A percentile compares a stretch with the other conserved stretches of the same genome.
phyloP scores from a whole-genome alignment of 2,329 filamentous ascomycete genomes.

The Boeremia lycopersici region DNA sequence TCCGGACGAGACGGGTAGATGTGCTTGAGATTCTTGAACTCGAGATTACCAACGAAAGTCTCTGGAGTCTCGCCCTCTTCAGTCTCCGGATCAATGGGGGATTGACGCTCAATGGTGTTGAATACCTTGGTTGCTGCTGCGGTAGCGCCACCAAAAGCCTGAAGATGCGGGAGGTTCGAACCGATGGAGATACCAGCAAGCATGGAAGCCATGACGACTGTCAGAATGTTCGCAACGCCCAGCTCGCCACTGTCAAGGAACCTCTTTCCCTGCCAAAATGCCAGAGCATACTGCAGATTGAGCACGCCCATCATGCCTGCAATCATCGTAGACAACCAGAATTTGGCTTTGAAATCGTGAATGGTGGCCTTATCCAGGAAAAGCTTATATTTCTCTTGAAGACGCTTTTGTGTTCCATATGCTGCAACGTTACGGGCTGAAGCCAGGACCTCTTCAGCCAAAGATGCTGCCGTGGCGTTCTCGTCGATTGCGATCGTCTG shows the following conservation, averaged over 20 bases:
- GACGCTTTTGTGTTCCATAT: constrained; percentile 89
- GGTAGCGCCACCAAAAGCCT: constrained; percentile 82
- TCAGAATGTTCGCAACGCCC: constrained; percentile 73
- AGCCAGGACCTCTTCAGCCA: constrained; percentile 93
- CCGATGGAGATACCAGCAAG: constrained; percentile 92
- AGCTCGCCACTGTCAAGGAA: constrained; percentile 66
- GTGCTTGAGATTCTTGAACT: constrained; percentile 82
- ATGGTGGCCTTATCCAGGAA: constrained; percentile 76
- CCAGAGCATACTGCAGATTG: constrained; percentile 69
- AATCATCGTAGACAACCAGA: constrained; percentile 76
- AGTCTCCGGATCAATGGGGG: constrained; percentile 79
- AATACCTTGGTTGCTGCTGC: constrained; percentile 91
- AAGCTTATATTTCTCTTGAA: constrained; percentile 82
- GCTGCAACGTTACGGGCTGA: constrained; percentile 91
- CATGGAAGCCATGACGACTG: constrained; percentile 87
- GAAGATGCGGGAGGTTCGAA: constrained; percentile 71
- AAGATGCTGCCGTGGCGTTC: constrained; percentile 82
- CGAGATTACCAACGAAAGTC: constrained; percentile 75
- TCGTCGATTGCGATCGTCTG: constrained; percentile 73
- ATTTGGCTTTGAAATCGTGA: constrained; percentile 78
- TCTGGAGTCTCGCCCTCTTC: constrained; percentile 75
- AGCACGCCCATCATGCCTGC: constrained; percentile 82
- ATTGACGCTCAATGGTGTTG: constrained; percentile 86
- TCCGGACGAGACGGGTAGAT: constrained; percentile 94
- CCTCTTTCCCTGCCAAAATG: constrained; percentile 55